Evolutionary conservation across 1,139 yeast genomes (phyloP).

Genomic region (Saccharomyces hybrid): DNA sequence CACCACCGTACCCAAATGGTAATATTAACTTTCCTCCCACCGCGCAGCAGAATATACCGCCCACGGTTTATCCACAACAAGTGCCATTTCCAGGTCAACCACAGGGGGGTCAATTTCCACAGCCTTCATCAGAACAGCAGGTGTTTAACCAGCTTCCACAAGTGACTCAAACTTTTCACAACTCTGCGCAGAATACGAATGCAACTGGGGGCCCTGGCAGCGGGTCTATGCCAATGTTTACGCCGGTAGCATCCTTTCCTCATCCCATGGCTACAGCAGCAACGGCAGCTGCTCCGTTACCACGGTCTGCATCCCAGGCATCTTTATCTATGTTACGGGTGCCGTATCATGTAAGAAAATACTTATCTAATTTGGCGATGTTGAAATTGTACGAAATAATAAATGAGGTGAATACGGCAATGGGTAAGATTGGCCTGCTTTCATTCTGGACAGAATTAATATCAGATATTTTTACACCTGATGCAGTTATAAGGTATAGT

Average conservation of each 20-base stretch:
- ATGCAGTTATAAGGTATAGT: constrained; percentile 39
- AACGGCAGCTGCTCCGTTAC: constrained; percentile 11
- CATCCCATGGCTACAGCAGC: constrained; percentile 13
- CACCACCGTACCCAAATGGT: background rate
- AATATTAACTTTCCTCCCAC: background rate
- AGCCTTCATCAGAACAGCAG: background rate
- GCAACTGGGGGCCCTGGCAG: background rate
- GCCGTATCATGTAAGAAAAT: constrained; percentile 12
- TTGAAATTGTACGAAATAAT: constrained; percentile 16
- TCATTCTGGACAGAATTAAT: constrained; percentile 42
- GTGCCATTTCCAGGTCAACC: background rate
- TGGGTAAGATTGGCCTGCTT: constrained; percentile 33
- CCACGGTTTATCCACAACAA: background rate
- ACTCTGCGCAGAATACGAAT: background rate
- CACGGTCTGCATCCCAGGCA: constrained; percentile 4
- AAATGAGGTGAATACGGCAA: constrained; percentile 15
- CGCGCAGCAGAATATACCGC: background rate
- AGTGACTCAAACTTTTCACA: background rate
- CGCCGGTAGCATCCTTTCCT: background rate
- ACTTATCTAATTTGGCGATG: constrained; percentile 18
- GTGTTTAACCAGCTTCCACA: background rate
- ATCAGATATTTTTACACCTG: constrained; percentile 43
- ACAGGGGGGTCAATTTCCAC: background rate
- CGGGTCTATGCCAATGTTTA: background rate
- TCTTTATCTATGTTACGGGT: constrained; percentile 3